Evolutionary conservation across 2,329 filamentous ascomycete species (phyloP).

Genomic region (Acephala macrosclerotiorum): DNA sequence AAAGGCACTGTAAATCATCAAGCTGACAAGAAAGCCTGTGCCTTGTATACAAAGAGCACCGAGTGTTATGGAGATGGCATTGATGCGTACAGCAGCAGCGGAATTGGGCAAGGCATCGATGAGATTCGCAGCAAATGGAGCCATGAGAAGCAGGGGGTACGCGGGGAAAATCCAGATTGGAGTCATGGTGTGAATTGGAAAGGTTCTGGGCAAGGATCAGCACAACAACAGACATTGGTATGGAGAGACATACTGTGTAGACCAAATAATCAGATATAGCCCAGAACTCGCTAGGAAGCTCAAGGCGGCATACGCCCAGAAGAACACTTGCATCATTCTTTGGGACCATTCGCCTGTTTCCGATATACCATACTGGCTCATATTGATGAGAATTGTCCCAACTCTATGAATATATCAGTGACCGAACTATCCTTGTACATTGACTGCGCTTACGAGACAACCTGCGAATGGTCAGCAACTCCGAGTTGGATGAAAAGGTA

Average conservation of each 20-base stretch:
- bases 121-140: conserved; percentile 70
- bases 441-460: conserved; percentile 51
- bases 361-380: conserved; percentile 77
- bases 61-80: conserved; percentile 55
- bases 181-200: conserved; percentile 82
- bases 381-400: conserved; percentile 79
- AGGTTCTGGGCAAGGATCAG: conserved; percentile 45
- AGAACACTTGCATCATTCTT: conserved; percentile 67
- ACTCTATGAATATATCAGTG: conserved; percentile 54
- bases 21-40: conserved; percentile 62
- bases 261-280: conserved; percentile 79
- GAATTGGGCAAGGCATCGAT: conserved; percentile 46
- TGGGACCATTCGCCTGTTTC: conserved; percentile 68
- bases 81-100: conserved; percentile 48
- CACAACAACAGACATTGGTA: not conserved
- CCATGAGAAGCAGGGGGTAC: conserved; percentile 80
- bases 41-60: conserved; percentile 60
- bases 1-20: conserved; percentile 87
- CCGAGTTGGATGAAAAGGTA: not conserved
- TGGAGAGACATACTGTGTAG: conserved; percentile 54
- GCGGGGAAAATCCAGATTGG: conserved; percentile 89
- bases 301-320: conserved; percentile 76
- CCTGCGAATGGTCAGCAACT: conserved; percentile 42
- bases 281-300: conserved; percentile 72
- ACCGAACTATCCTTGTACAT: not conserved